Evolutionary conservation across 1,284 basidiomycete genomes (phyloP).

Genomic region (Termitomyces sp.): DNA sequence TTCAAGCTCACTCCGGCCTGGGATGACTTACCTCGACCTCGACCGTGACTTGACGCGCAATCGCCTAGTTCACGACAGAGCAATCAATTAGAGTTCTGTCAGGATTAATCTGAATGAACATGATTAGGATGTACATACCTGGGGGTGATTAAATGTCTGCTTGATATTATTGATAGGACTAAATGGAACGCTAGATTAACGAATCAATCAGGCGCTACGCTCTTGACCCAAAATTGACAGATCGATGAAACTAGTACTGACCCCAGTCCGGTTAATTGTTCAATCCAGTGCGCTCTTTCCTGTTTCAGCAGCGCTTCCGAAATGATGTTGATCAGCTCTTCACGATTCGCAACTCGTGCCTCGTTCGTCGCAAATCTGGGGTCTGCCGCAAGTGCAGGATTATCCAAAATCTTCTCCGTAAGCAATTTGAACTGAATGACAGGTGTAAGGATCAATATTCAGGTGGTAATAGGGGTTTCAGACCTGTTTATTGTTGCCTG

Average conservation of each 20-base stretch:
- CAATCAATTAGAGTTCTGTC: neutral
- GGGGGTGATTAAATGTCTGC: slow-evolving; percentile 90
- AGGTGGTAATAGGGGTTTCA: slow-evolving; percentile 9
- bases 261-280: slow-evolving; percentile 72
- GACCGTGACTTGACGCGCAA: slow-evolving; percentile 40
- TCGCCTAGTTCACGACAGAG: slow-evolving; percentile 27
- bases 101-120: neutral
- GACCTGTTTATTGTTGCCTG: slow-evolving; percentile 87
- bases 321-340: slow-evolving; percentile 70
- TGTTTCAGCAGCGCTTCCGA: slow-evolving; percentile 54
- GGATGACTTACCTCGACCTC: slow-evolving; percentile 39
- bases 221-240: slow-evolving; percentile 1
- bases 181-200: slow-evolving; percentile 67
- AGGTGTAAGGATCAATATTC: neutral
- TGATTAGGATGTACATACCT: slow-evolving; percentile 47
- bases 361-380: slow-evolving; percentile 70
- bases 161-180: slow-evolving; percentile 91
- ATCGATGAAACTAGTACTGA: slow-evolving; percentile 35
- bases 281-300: slow-evolving; percentile 69
- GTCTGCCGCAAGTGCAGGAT: slow-evolving; percentile 54
- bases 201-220: slow-evolving; percentile 8
- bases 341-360: slow-evolving; percentile 73
- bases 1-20: neutral
- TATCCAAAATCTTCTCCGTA: slow-evolving; percentile 53
- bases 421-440: slow-evolving; percentile 61